A percentile compares a stretch with the other conserved stretches of the same genome.
Evolutionary conservation across 2,329 filamentous ascomycete species (phyloP).

Genomic region (Leptographium lundbergii): DNA sequence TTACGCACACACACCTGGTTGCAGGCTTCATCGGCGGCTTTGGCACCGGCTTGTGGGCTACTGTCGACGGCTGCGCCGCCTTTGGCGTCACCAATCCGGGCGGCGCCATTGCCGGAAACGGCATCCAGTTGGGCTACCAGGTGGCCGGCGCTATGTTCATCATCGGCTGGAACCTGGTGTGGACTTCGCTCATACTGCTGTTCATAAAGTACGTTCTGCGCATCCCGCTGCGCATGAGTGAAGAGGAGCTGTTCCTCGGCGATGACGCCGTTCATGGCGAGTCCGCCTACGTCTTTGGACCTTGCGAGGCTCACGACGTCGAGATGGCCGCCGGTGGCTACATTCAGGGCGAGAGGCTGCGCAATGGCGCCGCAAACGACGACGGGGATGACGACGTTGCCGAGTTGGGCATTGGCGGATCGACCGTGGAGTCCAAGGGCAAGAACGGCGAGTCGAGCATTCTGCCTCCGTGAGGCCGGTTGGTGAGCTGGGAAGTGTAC

Average conservation of each 20-base stretch:
- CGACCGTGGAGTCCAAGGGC: conserved; percentile 9
- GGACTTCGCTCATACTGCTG: conserved; percentile 33
- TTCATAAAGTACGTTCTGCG: conserved; percentile 38
- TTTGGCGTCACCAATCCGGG: conserved; percentile 31
- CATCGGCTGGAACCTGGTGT: conserved; percentile 36
- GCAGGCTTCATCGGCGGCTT: conserved; percentile 33
- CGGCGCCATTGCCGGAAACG: conserved; percentile 37
- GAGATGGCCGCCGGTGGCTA: conserved; percentile 11
- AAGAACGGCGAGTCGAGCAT: conserved; percentile 5
- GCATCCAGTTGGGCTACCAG: conserved; percentile 34
- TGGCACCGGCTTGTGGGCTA: conserved; percentile 32
- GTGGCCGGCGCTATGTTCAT: conserved; percentile 35
- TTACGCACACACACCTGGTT: conserved; percentile 29
- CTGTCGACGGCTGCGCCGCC: conserved; percentile 29
- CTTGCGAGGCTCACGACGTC: conserved; percentile 13
- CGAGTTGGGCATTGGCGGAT: conserved; percentile 12
- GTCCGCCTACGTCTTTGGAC: conserved; percentile 24
- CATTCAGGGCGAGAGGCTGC: conserved; percentile 14
- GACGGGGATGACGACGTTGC: conserved; percentile 4
- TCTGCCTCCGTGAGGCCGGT: neutral
- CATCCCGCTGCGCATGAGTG: conserved; percentile 32
- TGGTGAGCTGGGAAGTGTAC: no score
- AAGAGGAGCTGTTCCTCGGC: conserved; percentile 30
- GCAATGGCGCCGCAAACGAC: neutral
- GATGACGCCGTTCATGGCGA: conserved; percentile 36